Base-by-base conservation (phyloP, 164 flowering plant genomes). In the Amborella trichopoda region DNA sequence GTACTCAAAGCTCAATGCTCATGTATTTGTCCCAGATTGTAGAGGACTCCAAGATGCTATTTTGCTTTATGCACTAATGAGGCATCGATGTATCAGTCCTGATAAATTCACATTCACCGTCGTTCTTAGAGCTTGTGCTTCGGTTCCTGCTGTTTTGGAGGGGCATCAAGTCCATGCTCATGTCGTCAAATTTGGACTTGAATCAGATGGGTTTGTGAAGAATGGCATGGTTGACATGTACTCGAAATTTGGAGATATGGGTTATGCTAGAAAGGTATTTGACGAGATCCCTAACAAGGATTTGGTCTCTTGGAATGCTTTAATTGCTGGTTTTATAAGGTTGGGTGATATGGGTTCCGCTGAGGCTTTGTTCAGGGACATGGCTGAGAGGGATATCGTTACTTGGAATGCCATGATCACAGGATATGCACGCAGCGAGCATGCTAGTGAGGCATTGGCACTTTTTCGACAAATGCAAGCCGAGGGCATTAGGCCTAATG, bases 301-400 rank as follows among this genome's bases (percentile, higher is more conserved):
- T 27, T 45, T 50, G 25, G 71, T 64, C 40, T 63, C 74, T 10
- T 75, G 79, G 76, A 78, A 74, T 53, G 71, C 75, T 5, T 39
- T 59, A 44, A 26, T 59, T n/a, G 20, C 52, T 26, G 44, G 59
- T 5, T 59, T 40, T 5, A 47, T 59, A 21, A 33, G 27, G 53
- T 8, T 20, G 30, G 63, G 50, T 5, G 44, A 50, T 24, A 20
- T 53, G 37, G 54, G 28, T 18, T 44, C 44, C 26, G 64, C 56
- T 6, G 23, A 49, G 22, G 34, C 48, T 16, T 40, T 59, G 44
- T 59, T 59, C 42, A 26, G 8, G 23, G 49, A 44, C 37, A 60
- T 60, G 64, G 27, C 24, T 23, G 53, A 9, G 14, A 41, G 49
- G 33, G 53, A 60, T 34, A 52, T 54, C 40, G 64, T 60, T 2